phyloP scores from a whole-genome alignment of 2,329 filamentous ascomycete genomes.

The Aspergillus novoparasiticus region DNA sequence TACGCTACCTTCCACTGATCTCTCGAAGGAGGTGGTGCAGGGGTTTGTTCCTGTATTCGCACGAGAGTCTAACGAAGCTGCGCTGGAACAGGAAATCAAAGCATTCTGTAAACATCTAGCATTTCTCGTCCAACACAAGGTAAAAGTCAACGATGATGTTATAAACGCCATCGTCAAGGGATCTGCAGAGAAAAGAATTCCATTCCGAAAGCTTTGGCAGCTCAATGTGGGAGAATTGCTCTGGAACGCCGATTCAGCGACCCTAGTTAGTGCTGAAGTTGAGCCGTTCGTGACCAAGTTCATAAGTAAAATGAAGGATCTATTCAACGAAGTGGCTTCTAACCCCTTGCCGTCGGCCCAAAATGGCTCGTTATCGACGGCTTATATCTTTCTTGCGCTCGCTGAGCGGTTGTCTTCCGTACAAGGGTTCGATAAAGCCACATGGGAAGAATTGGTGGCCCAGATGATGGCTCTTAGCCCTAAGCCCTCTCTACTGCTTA shows the following conservation, averaged over 20 bases:
- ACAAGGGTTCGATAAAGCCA: conserved; percentile 55
- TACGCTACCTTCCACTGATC: conserved; percentile 61
- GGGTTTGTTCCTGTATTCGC: conserved; percentile 68
- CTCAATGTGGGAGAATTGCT: conserved; percentile 72
- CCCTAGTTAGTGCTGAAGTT: conserved; percentile 52
- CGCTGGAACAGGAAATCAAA: conserved; percentile 73
- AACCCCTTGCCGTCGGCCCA: conserved; percentile 81
- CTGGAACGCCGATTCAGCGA: conserved; percentile 55
- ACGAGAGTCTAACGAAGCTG: conserved; percentile 88
- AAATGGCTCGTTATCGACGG: conserved; percentile 77
- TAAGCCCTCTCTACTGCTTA: conserved; percentile 86
- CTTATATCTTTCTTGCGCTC: conserved; percentile 72
- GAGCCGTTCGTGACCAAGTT: conserved; percentile 53
- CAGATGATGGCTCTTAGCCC: conserved; percentile 71
- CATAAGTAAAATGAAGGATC: conserved; percentile 58
- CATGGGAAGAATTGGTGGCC: conserved; percentile 56
- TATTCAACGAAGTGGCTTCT: conserved; percentile 74
- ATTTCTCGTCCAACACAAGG: conserved; percentile 62
- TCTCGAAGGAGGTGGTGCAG: conserved; percentile 67
- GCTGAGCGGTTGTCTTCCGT: conserved; percentile 57
- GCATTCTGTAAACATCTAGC: conserved; percentile 68
- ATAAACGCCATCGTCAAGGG: conserved; percentile 78
- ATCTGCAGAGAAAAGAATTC: conserved; percentile 78
- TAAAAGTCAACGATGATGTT: conserved; percentile 66
- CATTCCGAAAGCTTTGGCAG: conserved; percentile 78